Conservation (phyloP, 192 early-diverging fungal genomes). For the Entomortierella lignicola region DNA sequence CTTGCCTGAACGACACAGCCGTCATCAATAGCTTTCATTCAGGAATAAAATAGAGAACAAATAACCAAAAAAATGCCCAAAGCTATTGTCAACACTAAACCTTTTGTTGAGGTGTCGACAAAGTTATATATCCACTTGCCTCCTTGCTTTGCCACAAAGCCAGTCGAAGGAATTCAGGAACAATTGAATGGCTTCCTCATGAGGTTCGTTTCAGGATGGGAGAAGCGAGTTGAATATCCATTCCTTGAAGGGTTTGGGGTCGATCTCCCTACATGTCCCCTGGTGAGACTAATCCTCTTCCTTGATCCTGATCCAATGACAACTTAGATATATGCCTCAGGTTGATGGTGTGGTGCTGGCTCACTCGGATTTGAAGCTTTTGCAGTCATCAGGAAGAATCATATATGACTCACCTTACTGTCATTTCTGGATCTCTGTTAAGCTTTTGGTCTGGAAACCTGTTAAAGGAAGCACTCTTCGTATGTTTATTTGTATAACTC, state of each 20-base stretch:
- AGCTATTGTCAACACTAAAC: conserved; percentile 10
- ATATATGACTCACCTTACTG: conserved; percentile 86
- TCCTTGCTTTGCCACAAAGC: conserved; percentile 70
- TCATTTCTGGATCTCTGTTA: conserved; percentile 79
- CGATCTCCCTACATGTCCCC: no score
- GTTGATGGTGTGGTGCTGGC: conserved; percentile 88
- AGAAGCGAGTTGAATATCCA: no score
- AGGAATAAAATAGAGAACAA: conserved; percentile 6
- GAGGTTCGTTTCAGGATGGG: conserved; percentile 65
- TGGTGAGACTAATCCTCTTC: background rate
- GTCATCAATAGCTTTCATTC: background rate
- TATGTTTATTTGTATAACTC: conserved; percentile 33
- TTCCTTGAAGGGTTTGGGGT: no score
- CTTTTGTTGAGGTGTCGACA: conserved; percentile 40
- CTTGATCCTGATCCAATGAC: background rate
- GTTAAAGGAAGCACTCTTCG: conserved; percentile 68
- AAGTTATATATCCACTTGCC: conserved; percentile 73
- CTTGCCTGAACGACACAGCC: background rate
- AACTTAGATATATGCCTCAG: conserved; percentile 81
- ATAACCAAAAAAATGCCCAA: conserved; percentile 37
- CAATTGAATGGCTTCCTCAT: conserved; percentile 76
- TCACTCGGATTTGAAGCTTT: conserved; percentile 75
- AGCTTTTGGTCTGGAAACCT: conserved; percentile 85
- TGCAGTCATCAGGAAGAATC: conserved; percentile 72
- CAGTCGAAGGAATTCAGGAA: conserved; percentile 68